phyloP scores from a whole-genome alignment of 306 rosid species.

The Lablab purpureus region DNA sequence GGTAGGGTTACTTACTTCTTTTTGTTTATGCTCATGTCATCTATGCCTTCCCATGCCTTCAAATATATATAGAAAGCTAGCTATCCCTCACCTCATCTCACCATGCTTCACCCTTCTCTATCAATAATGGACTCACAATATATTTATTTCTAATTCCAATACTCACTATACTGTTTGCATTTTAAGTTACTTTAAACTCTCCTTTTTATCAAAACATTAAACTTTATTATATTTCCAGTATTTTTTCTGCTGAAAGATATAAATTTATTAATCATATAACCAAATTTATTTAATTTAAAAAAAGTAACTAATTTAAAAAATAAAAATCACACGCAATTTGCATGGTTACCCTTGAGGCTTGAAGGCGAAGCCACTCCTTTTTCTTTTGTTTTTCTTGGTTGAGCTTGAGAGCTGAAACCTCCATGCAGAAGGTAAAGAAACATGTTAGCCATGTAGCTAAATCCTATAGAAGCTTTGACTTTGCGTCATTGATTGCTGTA shows the following conservation, averaged over 20 bases:
- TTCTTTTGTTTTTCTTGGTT: constrained; percentile 38
- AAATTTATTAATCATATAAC: too few relatives aligned
- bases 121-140: neutral
- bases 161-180: too few relatives aligned
- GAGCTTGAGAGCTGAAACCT: neutral
- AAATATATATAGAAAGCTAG: constrained; percentile 44
- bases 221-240: too few relatives aligned
- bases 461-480: too few relatives aligned
- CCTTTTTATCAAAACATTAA: too few relatives aligned
- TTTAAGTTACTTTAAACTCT: too few relatives aligned
- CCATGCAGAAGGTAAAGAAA: neutral
- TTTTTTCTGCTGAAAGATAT: too few relatives aligned
- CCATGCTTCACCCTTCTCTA: constrained; percentile 51
- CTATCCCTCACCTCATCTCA: constrained; percentile 30
- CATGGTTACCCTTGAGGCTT: constrained; percentile 48
- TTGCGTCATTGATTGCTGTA: neutral
- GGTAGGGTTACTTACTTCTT: constrained; percentile 25
- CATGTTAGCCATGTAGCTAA: neutral
- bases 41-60: neutral
- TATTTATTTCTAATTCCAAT: too few relatives aligned
- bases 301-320: too few relatives aligned
- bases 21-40: constrained; percentile 1
- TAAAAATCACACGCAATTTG: too few relatives aligned
- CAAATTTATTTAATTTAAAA: too few relatives aligned
- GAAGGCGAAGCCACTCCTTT: constrained; percentile 30